Base-by-base conservation (phyloP, 2,329 filamentous ascomycete species). In the Lecanosticta acicola region DNA sequence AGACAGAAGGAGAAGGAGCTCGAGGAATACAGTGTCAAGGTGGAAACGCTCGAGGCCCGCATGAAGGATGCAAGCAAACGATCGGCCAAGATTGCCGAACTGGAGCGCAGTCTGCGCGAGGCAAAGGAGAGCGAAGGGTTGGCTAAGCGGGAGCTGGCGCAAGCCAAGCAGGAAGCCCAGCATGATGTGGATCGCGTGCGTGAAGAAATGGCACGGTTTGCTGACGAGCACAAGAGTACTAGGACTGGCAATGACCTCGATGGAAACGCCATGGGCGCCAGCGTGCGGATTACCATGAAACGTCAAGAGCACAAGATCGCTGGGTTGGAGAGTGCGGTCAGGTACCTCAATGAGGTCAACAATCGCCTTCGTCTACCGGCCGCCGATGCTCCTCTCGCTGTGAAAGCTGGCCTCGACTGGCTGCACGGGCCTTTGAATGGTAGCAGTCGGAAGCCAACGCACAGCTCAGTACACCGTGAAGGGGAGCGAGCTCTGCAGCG, bases 1-100 rank as follows among this genome's bases (percentile, higher is more conserved):
- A 67, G 64, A 46, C 59, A 67, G 45, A 68, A 69, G 34, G 87
- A 95, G 55, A 86, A 90, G 63, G 83, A 84, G 29, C 79, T 94
- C 42, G 89, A 94, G 65, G 91, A 94, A 48, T 78, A 87, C 18
- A 79, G 84, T n/a, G 84, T 96, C 56, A 90, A 93, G 66, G 94
- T 96, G 56, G 91, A 96, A 67, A 87, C 93, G 33, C 80, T 97
- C 32, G 87, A 94, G 66, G 86, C 87, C 5, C 78, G 87, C 16
- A 90, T 93, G 83, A 81, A 83, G 47, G 89, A 94, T 61, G 86
- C 87, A 4, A 81, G 82, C 54, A 81, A 85, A 63, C 90, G 91
- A 67, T 80, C 85, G 11, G 79, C 81, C 41, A 77, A 76, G 42
- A 85, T 88, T 55, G 72, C 73, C 16, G 79, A 81, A 43, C 73